Conservation (phyloP, 306 rosid species). For the Begonia loranthoides region DNA sequence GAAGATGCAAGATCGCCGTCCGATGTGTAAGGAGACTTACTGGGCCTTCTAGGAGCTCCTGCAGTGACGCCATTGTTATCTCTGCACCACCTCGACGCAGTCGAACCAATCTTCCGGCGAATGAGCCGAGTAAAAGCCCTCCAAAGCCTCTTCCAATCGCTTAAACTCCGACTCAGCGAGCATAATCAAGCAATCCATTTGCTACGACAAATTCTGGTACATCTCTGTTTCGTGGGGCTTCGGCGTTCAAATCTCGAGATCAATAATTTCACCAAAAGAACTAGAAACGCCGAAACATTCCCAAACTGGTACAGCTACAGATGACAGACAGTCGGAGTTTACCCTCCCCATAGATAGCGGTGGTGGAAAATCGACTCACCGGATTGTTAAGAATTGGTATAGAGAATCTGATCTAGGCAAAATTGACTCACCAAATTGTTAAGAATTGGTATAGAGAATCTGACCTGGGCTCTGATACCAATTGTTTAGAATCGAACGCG, state of each 20-base stretch:
- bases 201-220: slow-evolving; percentile 74
- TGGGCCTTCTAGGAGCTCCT: slow-evolving; percentile 77
- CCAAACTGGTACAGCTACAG: slow-evolving; percentile 50
- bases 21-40: slow-evolving; percentile 72
- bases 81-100: slow-evolving; percentile 73
- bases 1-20: slow-evolving; percentile 80
- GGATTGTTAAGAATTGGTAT: too few relatives aligned
- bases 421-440: too few relatives aligned
- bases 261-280: slow-evolving; percentile 67
- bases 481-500: too few relatives aligned
- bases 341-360: slow-evolving; percentile 17
- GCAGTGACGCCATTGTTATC: slow-evolving; percentile 65
- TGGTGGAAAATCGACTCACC: slow-evolving; percentile 57
- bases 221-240: slow-evolving; percentile 83
- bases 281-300: slow-evolving; percentile 73
- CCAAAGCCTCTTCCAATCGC: slow-evolving; percentile 38
- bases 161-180: slow-evolving; percentile 49
- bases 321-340: slow-evolving; percentile 26
- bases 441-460: too few relatives aligned
- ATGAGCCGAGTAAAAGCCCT: slow-evolving; percentile 36
- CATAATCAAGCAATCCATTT: slow-evolving; percentile 82
- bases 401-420: too few relatives aligned
- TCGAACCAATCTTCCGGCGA: slow-evolving; percentile 69
- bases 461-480: too few relatives aligned
- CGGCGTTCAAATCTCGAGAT: slow-evolving; percentile 65